Base-by-base conservation (phyloP, 192 early-diverging fungal genomes). In the Lobulomyces angularis region DNA sequence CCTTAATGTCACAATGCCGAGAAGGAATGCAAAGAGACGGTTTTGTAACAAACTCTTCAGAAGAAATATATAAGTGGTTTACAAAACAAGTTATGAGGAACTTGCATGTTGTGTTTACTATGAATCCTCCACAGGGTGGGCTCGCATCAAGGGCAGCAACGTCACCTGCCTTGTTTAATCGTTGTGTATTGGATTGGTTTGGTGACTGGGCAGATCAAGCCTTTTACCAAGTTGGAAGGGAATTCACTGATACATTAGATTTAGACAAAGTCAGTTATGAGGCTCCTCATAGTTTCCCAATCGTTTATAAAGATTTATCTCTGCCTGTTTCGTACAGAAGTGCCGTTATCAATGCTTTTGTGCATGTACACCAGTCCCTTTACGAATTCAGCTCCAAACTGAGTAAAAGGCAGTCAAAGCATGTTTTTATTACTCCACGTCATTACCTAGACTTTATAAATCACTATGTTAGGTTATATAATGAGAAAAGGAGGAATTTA, bases 161-260 rank as follows among this genome's bases (percentile, higher is more conserved):
- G 3, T 95, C 90, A 8, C 96, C 96, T 24, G 96, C 96, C 11
- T 72, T 99, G 61, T 99, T 99, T 80, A 99, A 99, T 55, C 88
- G 96, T 53, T 99, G 96, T 66, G 96, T 99, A 31, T 62, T 99
- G 20, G 90, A 99, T 65, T 97, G 96, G 94, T 94, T 97, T 36
- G 96, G 94, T 37, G 96, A 97, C 58, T 97, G 94, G 94, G 80
- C 88, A 0, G 83, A 90, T 53, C 88, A 94, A 55, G 94, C 92
- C 1, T 86, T 99, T 58, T 93, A 77, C 74, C 96, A 97, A 67
- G 96, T 99, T 21, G 94, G 89, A 23, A 78, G 79, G 41, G 96
- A 99, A 64, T 92, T 96, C 54, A 97, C 96, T 2, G 64, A 77
- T 30, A 68, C 76, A 5, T 59, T 97, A 20, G 94, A 97, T 51